Evolutionary conservation across 495 filamentous ascomycete genomes (phyloP).

Genomic region (Penicillium argentinense): DNA sequence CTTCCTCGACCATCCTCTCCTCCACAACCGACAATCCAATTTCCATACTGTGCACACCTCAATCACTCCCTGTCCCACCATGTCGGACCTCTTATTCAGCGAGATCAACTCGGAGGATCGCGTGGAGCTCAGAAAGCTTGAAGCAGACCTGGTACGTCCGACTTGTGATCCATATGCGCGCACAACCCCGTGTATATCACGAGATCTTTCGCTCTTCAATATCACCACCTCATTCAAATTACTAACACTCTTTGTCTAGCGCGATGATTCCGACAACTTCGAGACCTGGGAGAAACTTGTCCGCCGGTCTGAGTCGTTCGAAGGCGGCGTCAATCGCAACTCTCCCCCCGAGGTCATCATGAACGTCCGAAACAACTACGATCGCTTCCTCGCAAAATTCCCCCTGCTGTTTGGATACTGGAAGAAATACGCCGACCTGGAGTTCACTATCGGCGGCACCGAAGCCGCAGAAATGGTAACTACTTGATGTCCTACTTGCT

Average conservation of each 20-base stretch:
- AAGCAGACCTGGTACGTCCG: slow-evolving; percentile 66
- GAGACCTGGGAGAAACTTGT: slow-evolving; percentile 95
- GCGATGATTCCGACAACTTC: slow-evolving; percentile 85
- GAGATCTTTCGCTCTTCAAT: background rate
- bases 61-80: no score
- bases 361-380: slow-evolving; percentile 79
- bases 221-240: no score
- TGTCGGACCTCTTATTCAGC: no score
- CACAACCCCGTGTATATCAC: background rate
- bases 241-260: slow-evolving; percentile 19
- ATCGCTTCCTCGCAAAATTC: slow-evolving; percentile 92
- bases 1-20: no score
- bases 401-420: slow-evolving; percentile 97
- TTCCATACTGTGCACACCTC: no score
- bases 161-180: slow-evolving; percentile 1
- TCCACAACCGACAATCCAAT: no score
- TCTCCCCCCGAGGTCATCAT: slow-evolving; percentile 93
- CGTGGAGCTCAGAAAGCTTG: slow-evolving; percentile 76
- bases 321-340: slow-evolving; percentile 93
- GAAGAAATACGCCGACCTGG: slow-evolving; percentile 98
- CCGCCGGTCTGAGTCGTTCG: slow-evolving; percentile 74
- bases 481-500: slow-evolving; percentile 17
- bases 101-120: no score
- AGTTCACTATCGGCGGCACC: slow-evolving; percentile 94
- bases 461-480: slow-evolving; percentile 98